These are phyloP conservation scores for Coniochaeta sp. DNA, from an alignment of 2,329 filamentous ascomycete genomes.

Conservation along the genomic window DNA sequence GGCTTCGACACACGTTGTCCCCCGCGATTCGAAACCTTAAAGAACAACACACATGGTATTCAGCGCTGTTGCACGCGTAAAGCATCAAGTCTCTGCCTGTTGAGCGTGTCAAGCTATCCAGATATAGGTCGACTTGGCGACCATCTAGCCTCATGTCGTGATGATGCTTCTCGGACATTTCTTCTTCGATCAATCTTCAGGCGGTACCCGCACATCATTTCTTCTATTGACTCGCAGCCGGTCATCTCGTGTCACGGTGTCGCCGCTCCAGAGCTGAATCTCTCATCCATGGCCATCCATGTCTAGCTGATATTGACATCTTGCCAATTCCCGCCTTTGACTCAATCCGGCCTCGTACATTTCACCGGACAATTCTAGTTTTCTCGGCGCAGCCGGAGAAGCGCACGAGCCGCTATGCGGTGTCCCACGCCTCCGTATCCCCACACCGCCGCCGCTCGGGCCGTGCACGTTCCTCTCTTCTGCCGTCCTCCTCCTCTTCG, in stretches of 20 bases:
- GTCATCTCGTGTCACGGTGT: no score
- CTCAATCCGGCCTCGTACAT: background rate
- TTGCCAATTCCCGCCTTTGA: background rate
- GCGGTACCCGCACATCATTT: no score
- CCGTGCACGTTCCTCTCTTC: background rate
- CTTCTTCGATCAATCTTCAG: no score
- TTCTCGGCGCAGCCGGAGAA: background rate
- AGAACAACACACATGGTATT: background rate
- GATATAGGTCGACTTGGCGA: no score
- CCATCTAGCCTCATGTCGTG: no score
- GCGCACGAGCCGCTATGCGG: background rate
- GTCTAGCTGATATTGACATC: no score
- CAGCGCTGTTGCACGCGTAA: background rate
- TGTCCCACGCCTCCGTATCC: no score
- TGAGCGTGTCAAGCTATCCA: background rate
- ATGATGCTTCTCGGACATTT: no score
- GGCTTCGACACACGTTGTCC: background rate
- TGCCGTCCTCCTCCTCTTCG: background rate
- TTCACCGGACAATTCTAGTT: no score
- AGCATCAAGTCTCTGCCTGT: background rate
- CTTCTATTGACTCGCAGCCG: background rate
- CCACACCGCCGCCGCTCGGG: background rate
- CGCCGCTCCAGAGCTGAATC: no score
- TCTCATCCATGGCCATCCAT: no score
- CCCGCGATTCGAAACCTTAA: background rate